A percentile compares a stretch with the other conserved stretches of the same genome.
These are phyloP conservation scores for Jamesozyma spencerorum DNA, from an alignment of 805 yeast genomes.

Conservation along the genomic window DNA sequence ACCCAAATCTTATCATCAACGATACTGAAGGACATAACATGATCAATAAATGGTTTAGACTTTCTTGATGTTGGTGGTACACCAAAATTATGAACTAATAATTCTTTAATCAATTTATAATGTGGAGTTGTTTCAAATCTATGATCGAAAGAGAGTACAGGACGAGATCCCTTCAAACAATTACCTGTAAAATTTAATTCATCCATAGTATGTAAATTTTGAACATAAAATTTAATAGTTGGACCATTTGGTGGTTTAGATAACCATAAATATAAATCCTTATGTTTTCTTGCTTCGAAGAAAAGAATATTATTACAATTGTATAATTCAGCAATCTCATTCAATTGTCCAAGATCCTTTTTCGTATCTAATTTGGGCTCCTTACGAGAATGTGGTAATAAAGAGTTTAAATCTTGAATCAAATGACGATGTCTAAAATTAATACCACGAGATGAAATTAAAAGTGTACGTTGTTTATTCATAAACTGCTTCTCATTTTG, in stretches of 20 bases:
- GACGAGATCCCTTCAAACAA: constrained; percentile 91
- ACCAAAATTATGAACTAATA: constrained; percentile 76
- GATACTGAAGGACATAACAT: constrained; percentile 84
- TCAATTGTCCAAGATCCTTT: constrained; percentile 76
- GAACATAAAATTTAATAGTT: constrained; percentile 84
- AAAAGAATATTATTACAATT: constrained; percentile 92
- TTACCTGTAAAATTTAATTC: constrained; percentile 95
- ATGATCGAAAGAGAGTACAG: constrained; percentile 79
- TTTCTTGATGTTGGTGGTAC: constrained; percentile 92
- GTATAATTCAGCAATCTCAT: constrained; percentile 93
- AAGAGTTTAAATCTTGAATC: constrained; percentile 64
- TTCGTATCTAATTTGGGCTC: constrained; percentile 94
- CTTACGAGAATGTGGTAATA: constrained; percentile 90
- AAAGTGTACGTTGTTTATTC: constrained; percentile 80
- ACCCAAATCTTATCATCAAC: constrained; percentile 94
- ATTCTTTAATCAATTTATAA: constrained; percentile 67
- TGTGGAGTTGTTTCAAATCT: constrained; percentile 66
- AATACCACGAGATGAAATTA: constrained; percentile 90
- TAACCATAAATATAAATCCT: constrained; percentile 88
- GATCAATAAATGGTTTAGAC: constrained; percentile 90
- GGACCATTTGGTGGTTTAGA: constrained; percentile 98
- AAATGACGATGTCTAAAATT: constrained; percentile 93
- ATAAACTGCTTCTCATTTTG: constrained; percentile 42
- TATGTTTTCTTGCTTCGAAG: constrained; percentile 94
- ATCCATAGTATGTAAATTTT: constrained; percentile 91